phyloP scores from a whole-genome alignment of 345 rosid species.

The Gossypium arboreum region DNA sequence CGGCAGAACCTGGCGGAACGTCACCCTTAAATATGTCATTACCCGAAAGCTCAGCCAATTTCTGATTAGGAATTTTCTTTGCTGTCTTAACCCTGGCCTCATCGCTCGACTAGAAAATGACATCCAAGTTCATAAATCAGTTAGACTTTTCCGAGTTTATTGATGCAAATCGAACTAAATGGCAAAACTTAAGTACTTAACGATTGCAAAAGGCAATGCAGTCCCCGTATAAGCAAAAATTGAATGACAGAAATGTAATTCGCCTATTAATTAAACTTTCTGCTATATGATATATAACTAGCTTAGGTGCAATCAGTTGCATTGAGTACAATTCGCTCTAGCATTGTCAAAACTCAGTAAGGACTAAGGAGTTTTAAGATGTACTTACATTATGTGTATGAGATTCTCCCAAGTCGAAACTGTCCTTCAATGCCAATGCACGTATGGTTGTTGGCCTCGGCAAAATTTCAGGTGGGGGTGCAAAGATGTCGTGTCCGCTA shows the following conservation, averaged over 20 bases:
- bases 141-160: slow-evolving; percentile 7
- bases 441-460: slow-evolving; percentile 67
- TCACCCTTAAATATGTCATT: slow-evolving; percentile 81
- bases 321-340: not conserved
- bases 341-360: slow-evolving; percentile 21
- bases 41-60: slow-evolving; percentile 76
- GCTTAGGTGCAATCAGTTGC: not conserved
- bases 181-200: not conserved
- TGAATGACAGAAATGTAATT: not conserved
- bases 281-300: not conserved
- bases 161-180: not conserved
- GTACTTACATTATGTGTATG: slow-evolving; percentile 25
- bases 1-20: slow-evolving; percentile 43
- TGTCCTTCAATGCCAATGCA: slow-evolving; percentile 64
- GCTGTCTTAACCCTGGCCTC: slow-evolving; percentile 64
- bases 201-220: not conserved
- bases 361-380: slow-evolving; percentile 33
- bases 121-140: slow-evolving; percentile 1
- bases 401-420: slow-evolving; percentile 66
- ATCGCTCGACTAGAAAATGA: slow-evolving; percentile 34
- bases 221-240: not conserved
- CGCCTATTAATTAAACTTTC: not conserved
- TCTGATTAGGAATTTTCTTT: slow-evolving; percentile 77
- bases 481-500: slow-evolving; percentile 89
- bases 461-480: slow-evolving; percentile 89